Percentiles rank a stretch among this genome's conserved stretches.
Evolutionary conservation across 805 yeast species (phyloP).

Genomic region (Starmerella etchellsii): DNA sequence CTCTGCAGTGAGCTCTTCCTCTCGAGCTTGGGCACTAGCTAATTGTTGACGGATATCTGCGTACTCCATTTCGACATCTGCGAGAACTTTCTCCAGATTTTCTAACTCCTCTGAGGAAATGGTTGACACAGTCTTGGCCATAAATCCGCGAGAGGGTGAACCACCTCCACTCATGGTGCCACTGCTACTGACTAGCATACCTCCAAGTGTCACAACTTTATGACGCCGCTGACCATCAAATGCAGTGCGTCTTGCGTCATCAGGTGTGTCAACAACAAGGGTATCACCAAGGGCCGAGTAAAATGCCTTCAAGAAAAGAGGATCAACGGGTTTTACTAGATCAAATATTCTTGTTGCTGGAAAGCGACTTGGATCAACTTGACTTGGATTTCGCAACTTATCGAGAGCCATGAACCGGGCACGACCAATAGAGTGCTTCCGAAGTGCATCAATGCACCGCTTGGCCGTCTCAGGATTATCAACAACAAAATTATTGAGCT

Average conservation of each 20-base stretch:
- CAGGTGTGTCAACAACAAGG: conserved; percentile 64
- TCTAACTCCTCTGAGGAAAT: conserved; percentile 15
- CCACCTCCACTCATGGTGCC: conserved; percentile 99
- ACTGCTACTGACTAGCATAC: conserved; percentile 78
- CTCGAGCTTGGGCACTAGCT: conserved; percentile 44
- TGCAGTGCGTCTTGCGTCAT: conserved; percentile 78
- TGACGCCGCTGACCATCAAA: conserved; percentile 58
- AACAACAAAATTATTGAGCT: conserved; percentile 85
- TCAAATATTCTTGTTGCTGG: conserved; percentile 68
- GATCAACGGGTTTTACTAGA: conserved; percentile 53
- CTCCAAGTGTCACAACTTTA: conserved; percentile 87
- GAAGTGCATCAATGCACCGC: conserved; percentile 65
- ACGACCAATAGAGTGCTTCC: conserved; percentile 74
- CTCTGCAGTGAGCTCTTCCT: conserved; percentile 37
- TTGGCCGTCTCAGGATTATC: conserved; percentile 63
- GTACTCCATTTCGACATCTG: conserved; percentile 9
- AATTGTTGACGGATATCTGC: conserved; percentile 7
- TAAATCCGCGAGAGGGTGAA: conserved; percentile 52
- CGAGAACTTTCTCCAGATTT: conserved; percentile 12
- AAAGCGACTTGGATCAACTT: conserved; percentile 29
- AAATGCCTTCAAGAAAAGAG: conserved; percentile 71
- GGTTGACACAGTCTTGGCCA: conserved; percentile 30
- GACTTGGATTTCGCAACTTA: conserved; percentile 43
- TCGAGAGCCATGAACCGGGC: conserved; percentile 75
- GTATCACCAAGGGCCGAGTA: conserved; percentile 80